A percentile compares a stretch with the other conserved stretches of the same genome.
Evolutionary conservation across 1,139 yeast species (phyloP).

Genomic region (Protomyces pachydermus): DNA sequence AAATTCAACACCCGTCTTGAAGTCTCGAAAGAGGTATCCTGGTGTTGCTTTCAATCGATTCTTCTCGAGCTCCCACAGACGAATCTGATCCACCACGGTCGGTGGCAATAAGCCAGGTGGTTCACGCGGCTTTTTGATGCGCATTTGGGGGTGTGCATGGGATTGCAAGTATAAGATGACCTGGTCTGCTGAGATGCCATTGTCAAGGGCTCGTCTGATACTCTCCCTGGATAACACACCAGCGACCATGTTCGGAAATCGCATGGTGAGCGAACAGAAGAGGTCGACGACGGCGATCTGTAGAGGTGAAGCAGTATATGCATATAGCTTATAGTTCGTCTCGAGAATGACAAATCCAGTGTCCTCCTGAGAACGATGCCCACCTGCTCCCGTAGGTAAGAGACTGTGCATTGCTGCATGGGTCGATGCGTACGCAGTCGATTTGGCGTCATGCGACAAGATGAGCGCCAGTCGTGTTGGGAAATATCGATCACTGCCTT

Average conservation of each 20-base stretch:
- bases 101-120: conserved; percentile 61
- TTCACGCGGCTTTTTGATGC: conserved; percentile 37
- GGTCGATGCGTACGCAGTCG: conserved; percentile 51
- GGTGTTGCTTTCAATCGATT: conserved; percentile 85
- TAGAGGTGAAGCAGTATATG: conserved; percentile 87
- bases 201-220: conserved; percentile 70
- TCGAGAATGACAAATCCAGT: conserved; percentile 79
- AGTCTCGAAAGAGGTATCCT: conserved; percentile 85
- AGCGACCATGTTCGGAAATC: conserved; percentile 87
- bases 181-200: conserved; percentile 94
- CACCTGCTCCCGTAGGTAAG: conserved; percentile 33
- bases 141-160: conserved; percentile 94
- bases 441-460: conserved; percentile 69
- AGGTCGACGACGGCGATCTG: conserved; percentile 88
- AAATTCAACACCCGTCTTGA: conserved; percentile 70
- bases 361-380: conserved; percentile 32
- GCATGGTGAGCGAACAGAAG: conserved; percentile 74
- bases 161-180: conserved; percentile 81
- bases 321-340: conserved; percentile 87
- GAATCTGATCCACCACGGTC: conserved; percentile 91
- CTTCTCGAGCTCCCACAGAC: conserved; percentile 91
- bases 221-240: conserved; percentile 93
- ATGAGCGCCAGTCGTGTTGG: conserved; percentile 92
- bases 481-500: conserved; percentile 59
- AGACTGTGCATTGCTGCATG: conserved; percentile 48